Conservation (phyloP, 192 early-diverging fungal species). For the Backusella psychrophila region DNA sequence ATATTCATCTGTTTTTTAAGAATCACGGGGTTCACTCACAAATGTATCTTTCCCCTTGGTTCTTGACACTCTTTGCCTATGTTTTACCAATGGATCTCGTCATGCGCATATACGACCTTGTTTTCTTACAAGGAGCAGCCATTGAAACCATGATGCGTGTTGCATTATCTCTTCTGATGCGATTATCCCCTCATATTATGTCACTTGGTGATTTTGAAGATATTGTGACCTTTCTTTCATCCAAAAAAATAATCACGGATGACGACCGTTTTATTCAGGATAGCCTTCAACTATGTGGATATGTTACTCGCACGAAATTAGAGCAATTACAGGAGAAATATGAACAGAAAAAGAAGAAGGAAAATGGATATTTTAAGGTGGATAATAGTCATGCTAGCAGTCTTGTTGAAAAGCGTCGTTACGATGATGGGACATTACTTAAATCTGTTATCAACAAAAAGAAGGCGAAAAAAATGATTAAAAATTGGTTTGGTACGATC, state of each 20-base stretch:
- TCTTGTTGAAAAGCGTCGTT: background rate
- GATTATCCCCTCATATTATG: constrained; percentile 69
- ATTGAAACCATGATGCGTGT: constrained; percentile 84
- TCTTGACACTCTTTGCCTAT: constrained; percentile 96
- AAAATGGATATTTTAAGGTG: background rate
- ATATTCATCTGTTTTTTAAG: constrained; percentile 69
- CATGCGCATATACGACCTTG: constrained; percentile 87
- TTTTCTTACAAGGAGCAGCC: constrained; percentile 84
- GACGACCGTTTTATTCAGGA: constrained; percentile 69
- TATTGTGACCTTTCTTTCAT: constrained; percentile 79
- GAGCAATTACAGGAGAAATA: background rate
- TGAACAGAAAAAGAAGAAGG: background rate
- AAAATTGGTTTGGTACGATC: background rate
- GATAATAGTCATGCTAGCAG: background rate
- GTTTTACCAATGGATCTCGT: constrained; percentile 90
- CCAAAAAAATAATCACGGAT: constrained; percentile 40
- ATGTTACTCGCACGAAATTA: background rate
- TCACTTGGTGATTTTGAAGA: constrained; percentile 75
- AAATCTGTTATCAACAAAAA: background rate
- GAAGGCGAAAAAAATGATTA: background rate
- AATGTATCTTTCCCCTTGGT: constrained; percentile 97
- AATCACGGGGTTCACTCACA: constrained; percentile 68
- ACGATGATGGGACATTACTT: background rate
- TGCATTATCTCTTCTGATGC: constrained; percentile 80
- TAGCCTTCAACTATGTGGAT: background rate